Conservation (phyloP, 2,329 filamentous ascomycete genomes). For the Alternaria dauci region DNA sequence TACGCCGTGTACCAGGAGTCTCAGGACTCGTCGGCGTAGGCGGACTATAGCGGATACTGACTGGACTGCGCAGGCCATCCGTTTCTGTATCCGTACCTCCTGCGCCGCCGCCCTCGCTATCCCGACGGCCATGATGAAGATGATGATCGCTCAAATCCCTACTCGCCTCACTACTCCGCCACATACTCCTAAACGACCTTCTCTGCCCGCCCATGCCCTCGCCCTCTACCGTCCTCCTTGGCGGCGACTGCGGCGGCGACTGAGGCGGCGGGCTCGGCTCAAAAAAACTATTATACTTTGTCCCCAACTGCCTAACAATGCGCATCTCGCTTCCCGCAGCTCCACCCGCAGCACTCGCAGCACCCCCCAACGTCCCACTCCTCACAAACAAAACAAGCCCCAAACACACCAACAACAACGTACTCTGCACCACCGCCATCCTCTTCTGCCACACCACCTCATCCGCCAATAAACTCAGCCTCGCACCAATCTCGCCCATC, state of each 20-base stretch:
- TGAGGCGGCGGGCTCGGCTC: conserved; percentile 26
- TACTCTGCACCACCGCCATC: conserved; percentile 90
- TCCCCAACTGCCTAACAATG: conserved; percentile 56
- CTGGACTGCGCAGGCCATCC: conserved; percentile 45
- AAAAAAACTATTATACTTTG: conserved; percentile 47
- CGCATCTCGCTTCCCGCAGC: conserved; percentile 51
- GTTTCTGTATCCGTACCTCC: conserved; percentile 41
- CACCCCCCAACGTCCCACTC: conserved; percentile 43
- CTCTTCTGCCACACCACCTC: conserved; percentile 85
- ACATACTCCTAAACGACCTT: conserved; percentile 45
- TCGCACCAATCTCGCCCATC: conserved; percentile 78
- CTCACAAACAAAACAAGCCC: conserved; percentile 81
- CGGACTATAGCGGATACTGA: conserved; percentile 42
- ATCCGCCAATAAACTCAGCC: conserved; percentile 89
- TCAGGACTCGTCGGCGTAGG: conserved; percentile 29
- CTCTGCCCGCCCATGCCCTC: conserved; percentile 34
- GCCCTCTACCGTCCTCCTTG: conserved; percentile 39
- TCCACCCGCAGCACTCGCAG: too few species aligned
- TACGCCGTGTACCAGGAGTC: neutral
- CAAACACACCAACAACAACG: conserved; percentile 85
- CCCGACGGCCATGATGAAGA: conserved; percentile 40
- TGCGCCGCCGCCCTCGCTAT: neutral
- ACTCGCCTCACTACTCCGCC: conserved; percentile 36
- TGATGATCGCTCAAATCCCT: conserved; percentile 16
- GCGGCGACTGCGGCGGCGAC: conserved; percentile 31